A percentile compares a stretch with the other conserved stretches of the same genome.
These are phyloP conservation scores for Sherardia arvensis DNA, from an alignment of 257 asterid species.

Conservation along the genomic window DNA sequence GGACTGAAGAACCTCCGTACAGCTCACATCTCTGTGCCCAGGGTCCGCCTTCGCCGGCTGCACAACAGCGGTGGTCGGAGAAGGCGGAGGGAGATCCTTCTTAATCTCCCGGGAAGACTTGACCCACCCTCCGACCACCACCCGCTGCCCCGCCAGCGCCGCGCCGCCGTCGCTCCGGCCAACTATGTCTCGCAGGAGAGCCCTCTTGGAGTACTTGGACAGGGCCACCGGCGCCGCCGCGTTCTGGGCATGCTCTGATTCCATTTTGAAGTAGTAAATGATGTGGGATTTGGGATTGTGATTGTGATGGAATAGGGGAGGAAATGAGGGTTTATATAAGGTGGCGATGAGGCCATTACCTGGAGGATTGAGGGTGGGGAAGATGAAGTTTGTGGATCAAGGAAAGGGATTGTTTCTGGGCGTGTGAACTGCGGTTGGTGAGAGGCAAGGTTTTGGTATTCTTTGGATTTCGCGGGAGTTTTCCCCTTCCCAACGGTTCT, in stretches of 20 bases:
- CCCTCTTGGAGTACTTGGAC: constrained; percentile 54
- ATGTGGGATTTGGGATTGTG: background rate
- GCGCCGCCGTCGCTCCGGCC: constrained; percentile 44
- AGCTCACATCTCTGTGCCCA: constrained; percentile 39
- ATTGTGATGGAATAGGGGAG: constrained; percentile 9
- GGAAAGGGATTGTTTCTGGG: constrained; percentile 34
- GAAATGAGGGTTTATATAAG: constrained; percentile 19
- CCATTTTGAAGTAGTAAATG: constrained; percentile 24
- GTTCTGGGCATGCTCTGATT: constrained; percentile 29
- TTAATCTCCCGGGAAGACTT: constrained; percentile 62
- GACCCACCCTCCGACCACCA: constrained; percentile 88
- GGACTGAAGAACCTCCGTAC: constrained; percentile 53
- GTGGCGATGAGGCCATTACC: constrained; percentile 14
- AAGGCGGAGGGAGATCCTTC: constrained; percentile 31
- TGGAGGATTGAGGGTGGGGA: constrained; percentile 26
- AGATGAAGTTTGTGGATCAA: constrained; percentile 32
- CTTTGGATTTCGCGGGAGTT: constrained; percentile 74
- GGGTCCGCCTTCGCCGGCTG: constrained; percentile 6
- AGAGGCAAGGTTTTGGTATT: constrained; percentile 42
- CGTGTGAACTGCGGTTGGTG: background rate
- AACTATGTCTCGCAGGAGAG: constrained; percentile 40
- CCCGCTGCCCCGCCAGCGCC: constrained; percentile 47
- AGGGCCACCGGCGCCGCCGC: constrained; percentile 27
- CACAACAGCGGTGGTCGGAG: background rate
- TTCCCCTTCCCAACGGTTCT: constrained; percentile 17